phyloP scores from a whole-genome alignment of 2,329 filamentous ascomycete genomes.

The Kalaharituber pfeilii region DNA sequence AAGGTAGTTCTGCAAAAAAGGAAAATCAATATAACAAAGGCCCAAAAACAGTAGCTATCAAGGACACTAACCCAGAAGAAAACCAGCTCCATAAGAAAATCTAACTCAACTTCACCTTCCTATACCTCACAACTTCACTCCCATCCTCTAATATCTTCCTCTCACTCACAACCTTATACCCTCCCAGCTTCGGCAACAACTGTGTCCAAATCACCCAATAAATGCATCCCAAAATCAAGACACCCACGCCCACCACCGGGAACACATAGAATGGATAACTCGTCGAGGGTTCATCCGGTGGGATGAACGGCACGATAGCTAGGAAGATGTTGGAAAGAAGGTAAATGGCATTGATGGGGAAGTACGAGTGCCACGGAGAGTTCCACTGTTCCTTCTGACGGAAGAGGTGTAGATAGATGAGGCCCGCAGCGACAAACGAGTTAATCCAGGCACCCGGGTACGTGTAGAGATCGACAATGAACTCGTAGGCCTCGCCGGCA shows the following conservation, averaged over 20 bases:
- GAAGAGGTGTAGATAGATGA: conserved; percentile 36
- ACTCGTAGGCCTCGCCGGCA: conserved; percentile 51
- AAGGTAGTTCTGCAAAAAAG: too few relatives aligned
- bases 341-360: conserved; percentile 35
- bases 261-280: conserved; percentile 41
- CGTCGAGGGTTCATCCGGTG: conserved; percentile 34
- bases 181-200: conserved; percentile 34
- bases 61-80: too few relatives aligned
- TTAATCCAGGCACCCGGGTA: conserved; percentile 41
- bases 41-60: too few relatives aligned
- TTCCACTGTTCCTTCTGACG: conserved; percentile 36
- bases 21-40: too few relatives aligned
- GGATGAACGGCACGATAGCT: conserved; percentile 38
- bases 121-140: conserved; percentile 30
- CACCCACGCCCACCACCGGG: conserved; percentile 37
- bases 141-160: conserved; percentile 28
- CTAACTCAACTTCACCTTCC: conserved; percentile 23
- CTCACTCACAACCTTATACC: conserved; percentile 35
- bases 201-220: conserved; percentile 40
- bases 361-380: conserved; percentile 36
- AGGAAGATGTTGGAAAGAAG: conserved; percentile 37
- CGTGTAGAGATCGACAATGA: conserved; percentile 41
- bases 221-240: conserved; percentile 34
- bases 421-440: conserved; percentile 34
- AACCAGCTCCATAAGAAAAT: too few relatives aligned